A percentile compares a stretch with the other conserved stretches of the same genome.
phyloP scores from a whole-genome alignment of 2,329 filamentous ascomycete genomes.

The Dactylonectria estremocensis region DNA sequence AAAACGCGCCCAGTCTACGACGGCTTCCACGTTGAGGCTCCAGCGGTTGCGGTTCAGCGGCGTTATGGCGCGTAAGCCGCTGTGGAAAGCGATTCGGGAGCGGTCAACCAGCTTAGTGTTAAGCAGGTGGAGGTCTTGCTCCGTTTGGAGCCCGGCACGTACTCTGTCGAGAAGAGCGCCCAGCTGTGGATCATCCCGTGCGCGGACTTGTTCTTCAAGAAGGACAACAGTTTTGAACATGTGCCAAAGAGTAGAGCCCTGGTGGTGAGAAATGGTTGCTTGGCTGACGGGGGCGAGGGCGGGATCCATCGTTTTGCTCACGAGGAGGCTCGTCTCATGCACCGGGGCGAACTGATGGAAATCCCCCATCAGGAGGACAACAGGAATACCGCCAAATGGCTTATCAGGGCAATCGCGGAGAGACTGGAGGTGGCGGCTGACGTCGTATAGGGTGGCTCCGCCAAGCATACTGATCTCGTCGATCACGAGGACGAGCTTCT shows the following conservation, averaged over 20 bases:
- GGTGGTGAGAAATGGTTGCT: conserved; percentile 24
- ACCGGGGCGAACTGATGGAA: conserved; percentile 23
- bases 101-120: too few species aligned
- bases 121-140: too few species aligned
- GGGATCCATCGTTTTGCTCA: conserved; percentile 20
- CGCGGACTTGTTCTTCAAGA: conserved; percentile 31
- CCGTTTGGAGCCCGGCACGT: too few species aligned
- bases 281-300: conserved; percentile 25
- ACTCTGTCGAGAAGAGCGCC: conserved; percentile 31
- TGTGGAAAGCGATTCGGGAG: too few species aligned
- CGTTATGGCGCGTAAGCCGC: too few species aligned
- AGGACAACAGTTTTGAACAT: conserved; percentile 33
- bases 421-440: conserved; percentile 20
- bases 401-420: conserved; percentile 21
- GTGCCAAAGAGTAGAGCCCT: conserved; percentile 23
- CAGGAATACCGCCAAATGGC: conserved; percentile 33
- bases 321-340: conserved; percentile 28
- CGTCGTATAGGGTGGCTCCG: conserved; percentile 22
- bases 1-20: conserved; percentile 29
- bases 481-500: conserved; percentile 31
- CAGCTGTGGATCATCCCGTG: conserved; percentile 28
- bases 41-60: too few species aligned
- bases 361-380: conserved; percentile 32
- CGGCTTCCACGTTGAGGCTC: too few species aligned
- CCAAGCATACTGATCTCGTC: conserved; percentile 32